These are phyloP conservation scores for Rhodomyrtus psidioides DNA, from an alignment of 441 rosid genomes.

Conservation along the genomic window DNA sequence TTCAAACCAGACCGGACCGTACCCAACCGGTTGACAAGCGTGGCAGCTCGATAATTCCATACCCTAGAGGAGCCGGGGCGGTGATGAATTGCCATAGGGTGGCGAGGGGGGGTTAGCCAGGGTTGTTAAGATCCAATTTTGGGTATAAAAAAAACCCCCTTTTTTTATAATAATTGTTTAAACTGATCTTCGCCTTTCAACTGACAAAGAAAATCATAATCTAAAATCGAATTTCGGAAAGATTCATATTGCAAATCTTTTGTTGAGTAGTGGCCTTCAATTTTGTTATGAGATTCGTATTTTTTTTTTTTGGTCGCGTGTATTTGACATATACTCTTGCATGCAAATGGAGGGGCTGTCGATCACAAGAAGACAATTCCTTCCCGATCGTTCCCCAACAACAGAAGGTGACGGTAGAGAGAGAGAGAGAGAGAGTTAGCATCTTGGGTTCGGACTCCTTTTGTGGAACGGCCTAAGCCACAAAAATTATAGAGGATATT, in stretches of 20 bases:
- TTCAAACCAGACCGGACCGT: no score
- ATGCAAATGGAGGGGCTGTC: neutral
- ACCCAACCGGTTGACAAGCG: neutral
- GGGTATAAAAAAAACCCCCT: neutral
- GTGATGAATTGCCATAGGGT: neutral
- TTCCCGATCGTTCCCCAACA: neutral
- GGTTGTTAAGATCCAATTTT: fast-evolving
- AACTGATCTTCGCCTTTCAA: neutral
- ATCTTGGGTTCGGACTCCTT: neutral
- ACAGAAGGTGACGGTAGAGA: neutral
- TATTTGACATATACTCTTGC: neutral
- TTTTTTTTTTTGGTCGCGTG: neutral
- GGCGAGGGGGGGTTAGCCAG: neutral
- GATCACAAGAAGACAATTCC: neutral
- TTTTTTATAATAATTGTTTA: neutral
- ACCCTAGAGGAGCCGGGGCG: neutral
- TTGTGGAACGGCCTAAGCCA: neutral
- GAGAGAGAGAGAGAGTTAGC: neutral
- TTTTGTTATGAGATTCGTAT: no score
- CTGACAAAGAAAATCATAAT: neutral
- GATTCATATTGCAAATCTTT: no score
- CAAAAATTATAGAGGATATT: neutral
- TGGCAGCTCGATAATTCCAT: neutral
- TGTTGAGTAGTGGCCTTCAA: no score
- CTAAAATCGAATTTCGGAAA: neutral